Evolutionary conservation across 108 stramenopile species (phyloP).

Genomic region (Aurantiochytrium sp.): DNA sequence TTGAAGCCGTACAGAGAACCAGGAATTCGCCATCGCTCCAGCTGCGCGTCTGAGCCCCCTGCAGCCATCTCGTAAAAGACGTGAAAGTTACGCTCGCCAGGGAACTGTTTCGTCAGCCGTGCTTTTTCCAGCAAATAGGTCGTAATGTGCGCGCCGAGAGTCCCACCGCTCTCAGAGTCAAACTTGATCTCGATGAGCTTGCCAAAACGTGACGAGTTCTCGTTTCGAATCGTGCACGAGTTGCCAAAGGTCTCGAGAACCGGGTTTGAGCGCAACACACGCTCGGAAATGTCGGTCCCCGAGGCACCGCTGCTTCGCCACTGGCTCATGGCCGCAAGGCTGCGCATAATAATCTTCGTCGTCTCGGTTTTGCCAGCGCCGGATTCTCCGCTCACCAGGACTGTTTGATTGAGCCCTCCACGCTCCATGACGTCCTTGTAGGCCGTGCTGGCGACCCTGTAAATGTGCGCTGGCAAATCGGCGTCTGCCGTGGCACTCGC

Average conservation of each 20-base stretch:
- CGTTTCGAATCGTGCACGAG: constrained; percentile 17
- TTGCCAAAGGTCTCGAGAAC: constrained; percentile 34
- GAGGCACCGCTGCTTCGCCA: background rate
- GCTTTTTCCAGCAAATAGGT: constrained; percentile 57
- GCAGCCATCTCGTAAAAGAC: constrained; percentile 50
- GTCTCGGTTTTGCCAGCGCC: constrained; percentile 33
- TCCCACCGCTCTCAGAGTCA: background rate
- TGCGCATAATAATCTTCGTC: constrained; percentile 18
- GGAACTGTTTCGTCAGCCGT: constrained; percentile 42
- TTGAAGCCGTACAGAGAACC: constrained; percentile 27
- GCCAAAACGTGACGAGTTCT: constrained; percentile 32
- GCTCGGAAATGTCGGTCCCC: background rate
- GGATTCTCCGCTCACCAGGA: constrained; percentile 28
- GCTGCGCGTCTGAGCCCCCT: constrained; percentile 24
- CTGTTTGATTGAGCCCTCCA: background rate
- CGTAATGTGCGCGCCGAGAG: constrained; percentile 28
- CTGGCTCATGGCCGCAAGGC: constrained; percentile 13
- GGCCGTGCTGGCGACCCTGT: background rate
- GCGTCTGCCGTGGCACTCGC: background rate
- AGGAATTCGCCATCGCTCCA: constrained; percentile 44
- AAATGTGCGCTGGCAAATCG: background rate
- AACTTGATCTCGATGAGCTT: constrained; percentile 28
- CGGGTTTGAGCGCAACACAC: constrained; percentile 15
- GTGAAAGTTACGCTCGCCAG: constrained; percentile 52
- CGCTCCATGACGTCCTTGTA: constrained; percentile 7